Base-by-base conservation (phyloP, 768 basidiomycete genomes). In the Obba rivulosa region DNA sequence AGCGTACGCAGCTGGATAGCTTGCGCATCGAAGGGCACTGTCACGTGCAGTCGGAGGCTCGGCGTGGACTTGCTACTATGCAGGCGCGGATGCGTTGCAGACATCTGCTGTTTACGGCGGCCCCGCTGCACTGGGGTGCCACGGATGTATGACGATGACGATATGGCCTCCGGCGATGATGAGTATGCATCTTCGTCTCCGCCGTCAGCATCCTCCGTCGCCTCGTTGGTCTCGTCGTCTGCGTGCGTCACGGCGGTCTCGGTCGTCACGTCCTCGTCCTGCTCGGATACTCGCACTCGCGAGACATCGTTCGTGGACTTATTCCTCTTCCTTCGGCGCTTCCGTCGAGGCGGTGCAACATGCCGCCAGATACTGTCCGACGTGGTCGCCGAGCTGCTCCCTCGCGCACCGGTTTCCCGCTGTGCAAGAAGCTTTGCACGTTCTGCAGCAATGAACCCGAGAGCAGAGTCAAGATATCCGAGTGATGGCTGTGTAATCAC, bases 401-500 rank as follows among this genome's bases (percentile, higher is more conserved):
- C 57, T 46, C 31, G 17, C 36, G 36, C 42, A 45, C 46, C 55
- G 38, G 31, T 48, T 40, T 47, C 62, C 45, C 62, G 56, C 37
- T 67, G 61, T 7, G 80, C 82, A 38, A 70, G 75, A 53, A 79
- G 72, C 52, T 74, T 72, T 31, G 78, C 79, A 46, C 85, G 73
- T 61, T 90, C 87, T 9, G 78, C 79, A 37, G 82, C 84, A 43
- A 89, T 73, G 51, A 88, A 91, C n/a, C 76, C 78, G 13, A 91
- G 71, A 0, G 84, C 85, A 50, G 81, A 80, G 49, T 85, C 85
- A 14, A 91, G 74, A 45, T 78, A 77, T 0, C 88, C 88, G 13
- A 91, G 66, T 2, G 84, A 87, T 0, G 88, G 87, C 40, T 78
- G 72, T 22, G 69, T 70, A 14, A 60, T 43, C 10, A 56, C 50